Conservation (phyloP, 495 filamentous ascomycete species). For the Penicillium maclennaniae region DNA sequence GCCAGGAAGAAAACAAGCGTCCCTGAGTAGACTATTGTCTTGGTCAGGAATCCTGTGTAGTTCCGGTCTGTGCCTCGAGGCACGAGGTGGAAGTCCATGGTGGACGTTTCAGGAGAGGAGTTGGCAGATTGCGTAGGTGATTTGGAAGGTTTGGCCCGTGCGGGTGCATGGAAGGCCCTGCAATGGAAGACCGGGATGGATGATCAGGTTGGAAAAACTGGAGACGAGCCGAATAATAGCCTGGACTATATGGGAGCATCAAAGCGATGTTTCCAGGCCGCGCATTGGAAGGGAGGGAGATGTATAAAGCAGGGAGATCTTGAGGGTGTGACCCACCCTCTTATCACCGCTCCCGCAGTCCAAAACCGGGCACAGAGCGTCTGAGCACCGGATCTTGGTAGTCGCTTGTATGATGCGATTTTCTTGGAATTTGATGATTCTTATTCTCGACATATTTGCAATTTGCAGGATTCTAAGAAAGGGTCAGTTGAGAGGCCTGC, state of each 20-base stretch:
- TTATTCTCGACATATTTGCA: no score
- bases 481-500: no score
- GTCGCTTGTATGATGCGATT: no score
- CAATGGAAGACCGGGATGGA: neutral
- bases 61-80: slow-evolving; percentile 42
- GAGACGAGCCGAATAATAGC: neutral
- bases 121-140: slow-evolving; percentile 7
- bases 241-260: neutral
- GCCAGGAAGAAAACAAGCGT: slow-evolving; percentile 57
- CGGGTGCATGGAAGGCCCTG: slow-evolving; percentile 2
- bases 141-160: slow-evolving; percentile 12
- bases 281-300: neutral
- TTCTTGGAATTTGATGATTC: no score
- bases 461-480: no score
- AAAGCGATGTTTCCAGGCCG: neutral
- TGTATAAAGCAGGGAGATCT: neutral
- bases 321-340: neutral
- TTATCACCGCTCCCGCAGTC: slow-evolving; percentile 2
- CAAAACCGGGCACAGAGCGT: slow-evolving; percentile 2
- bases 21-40: slow-evolving; percentile 54
- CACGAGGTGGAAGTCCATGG: slow-evolving; percentile 44
- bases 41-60: slow-evolving; percentile 47
- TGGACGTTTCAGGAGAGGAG: neutral
- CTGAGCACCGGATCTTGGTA: neutral
- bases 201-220: neutral